phyloP scores from a whole-genome alignment of 192 early-diverging fungal genomes.

The Coemansia sp. region DNA sequence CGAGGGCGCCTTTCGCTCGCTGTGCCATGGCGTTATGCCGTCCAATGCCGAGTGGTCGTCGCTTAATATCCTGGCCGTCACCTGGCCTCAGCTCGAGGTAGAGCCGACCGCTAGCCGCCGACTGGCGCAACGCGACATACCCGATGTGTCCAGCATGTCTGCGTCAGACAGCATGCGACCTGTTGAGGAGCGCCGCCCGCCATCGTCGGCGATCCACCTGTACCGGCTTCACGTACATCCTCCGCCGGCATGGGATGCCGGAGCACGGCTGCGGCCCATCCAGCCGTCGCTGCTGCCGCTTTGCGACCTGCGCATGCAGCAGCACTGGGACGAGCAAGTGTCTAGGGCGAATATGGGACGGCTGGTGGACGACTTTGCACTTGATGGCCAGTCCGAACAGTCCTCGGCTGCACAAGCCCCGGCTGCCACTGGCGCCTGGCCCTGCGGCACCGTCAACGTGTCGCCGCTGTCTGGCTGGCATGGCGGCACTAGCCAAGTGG shows the following conservation, averaged over 20 bases:
- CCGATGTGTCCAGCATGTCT: conserved; percentile 36
- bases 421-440: background rate
- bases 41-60: conserved; percentile 50
- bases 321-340: conserved; percentile 42
- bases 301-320: conserved; percentile 45
- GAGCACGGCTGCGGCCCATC: conserved; percentile 14
- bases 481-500: conserved; percentile 31
- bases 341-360: conserved; percentile 35
- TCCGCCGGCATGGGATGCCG: conserved; percentile 32
- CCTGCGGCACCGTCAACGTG: conserved; percentile 28
- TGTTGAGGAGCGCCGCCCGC: conserved; percentile 26
- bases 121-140: conserved; percentile 39
- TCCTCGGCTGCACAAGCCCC: background rate
- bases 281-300: conserved; percentile 47
- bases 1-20: conserved; percentile 35
- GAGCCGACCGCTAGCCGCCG: conserved; percentile 17
- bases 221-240: conserved; percentile 43
- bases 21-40: conserved; percentile 39
- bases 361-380: conserved; percentile 11
- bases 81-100: conserved; percentile 46
- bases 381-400: conserved; percentile 2
- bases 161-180: conserved; percentile 28
- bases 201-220: conserved; percentile 41
- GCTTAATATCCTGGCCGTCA: conserved; percentile 42
- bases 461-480: conserved; percentile 48